These are phyloP conservation scores for Acanthamoeba healyi DNA, from an alignment of 208 protist genomes.

Conservation along the genomic window DNA sequence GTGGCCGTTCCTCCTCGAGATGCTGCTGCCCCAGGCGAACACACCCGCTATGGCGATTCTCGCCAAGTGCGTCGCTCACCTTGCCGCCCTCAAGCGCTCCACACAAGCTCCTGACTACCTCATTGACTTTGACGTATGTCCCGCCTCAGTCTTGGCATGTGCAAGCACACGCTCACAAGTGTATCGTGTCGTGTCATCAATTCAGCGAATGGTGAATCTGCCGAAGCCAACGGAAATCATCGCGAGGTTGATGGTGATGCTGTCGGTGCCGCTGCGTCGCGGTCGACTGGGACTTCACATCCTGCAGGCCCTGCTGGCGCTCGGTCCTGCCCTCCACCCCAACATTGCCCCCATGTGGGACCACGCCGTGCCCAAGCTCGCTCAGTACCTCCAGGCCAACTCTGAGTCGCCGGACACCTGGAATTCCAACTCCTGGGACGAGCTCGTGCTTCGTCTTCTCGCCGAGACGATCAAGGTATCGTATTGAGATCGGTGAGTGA, in stretches of 20 bases:
- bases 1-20: slow-evolving; percentile 84
- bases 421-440: slow-evolving; percentile 81
- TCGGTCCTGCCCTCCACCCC: slow-evolving; percentile 80
- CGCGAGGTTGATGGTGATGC: slow-evolving; percentile 78
- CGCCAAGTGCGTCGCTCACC: slow-evolving; percentile 73
- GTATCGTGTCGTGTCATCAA: too few relatives aligned
- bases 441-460: slow-evolving; percentile 81
- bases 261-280: slow-evolving; percentile 68
- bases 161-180: too few relatives aligned
- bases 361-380: slow-evolving; percentile 83
- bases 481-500: too few relatives aligned
- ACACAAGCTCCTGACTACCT: slow-evolving; percentile 77
- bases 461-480: slow-evolving; percentile 79
- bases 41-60: slow-evolving; percentile 73
- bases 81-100: slow-evolving; percentile 71
- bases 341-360: slow-evolving; percentile 85
- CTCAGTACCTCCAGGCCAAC: slow-evolving; percentile 71
- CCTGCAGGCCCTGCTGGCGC: slow-evolving; percentile 72
- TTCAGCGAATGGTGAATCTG: slow-evolving; percentile 80
- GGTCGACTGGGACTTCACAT: slow-evolving; percentile 64
- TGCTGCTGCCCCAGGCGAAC: slow-evolving; percentile 63
- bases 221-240: slow-evolving; percentile 85
- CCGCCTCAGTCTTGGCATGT: not conserved
- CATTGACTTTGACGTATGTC: slow-evolving; percentile 85
- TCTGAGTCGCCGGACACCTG: slow-evolving; percentile 32